Evolutionary conservation across 176 grass and related monocot genomes (phyloP), one percentile per base, ranked within the genome.

Genomic region (Thalia dealbata): DNA sequence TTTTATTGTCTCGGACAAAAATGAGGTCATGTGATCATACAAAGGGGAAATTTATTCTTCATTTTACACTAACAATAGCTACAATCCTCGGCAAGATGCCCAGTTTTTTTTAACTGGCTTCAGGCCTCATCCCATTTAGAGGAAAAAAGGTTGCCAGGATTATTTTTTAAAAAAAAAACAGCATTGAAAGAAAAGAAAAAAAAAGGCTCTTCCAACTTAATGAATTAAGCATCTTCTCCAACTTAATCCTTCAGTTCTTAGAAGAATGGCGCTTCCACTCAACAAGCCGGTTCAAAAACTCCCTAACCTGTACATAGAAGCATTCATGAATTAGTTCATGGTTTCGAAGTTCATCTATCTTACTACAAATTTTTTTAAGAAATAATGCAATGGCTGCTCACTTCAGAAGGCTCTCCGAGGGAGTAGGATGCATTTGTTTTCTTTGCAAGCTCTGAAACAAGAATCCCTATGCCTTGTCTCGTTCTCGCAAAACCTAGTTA

Each of bases 391-490:
- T 72, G 25, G 45, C 25, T 52, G 21, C 25, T 75, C 41, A 86
- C 84, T 80, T 92, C 90, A 4, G 67, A 25, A 3, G 90, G 90
- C 3, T 92, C 90, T 5, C 75, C 67, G 14, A 92, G 76, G 46
- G 86, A 86, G 80, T 84, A 89, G 61, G 69, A 62, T 28, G 90
- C 86, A 46, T 19, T 23, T 45, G 86, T 92, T 6, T 89, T 83
- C 83, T 89, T 92, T n/a, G 90, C 78, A 50, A 76, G 61, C 64
- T 58, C 82, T 66, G 90, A 80, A 56, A 92, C 90, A 14, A 92
- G 83, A 64, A 92, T 80, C 3, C 83, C 86, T 0, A 82, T 61
- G 11, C 90, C 90, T 62, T 80, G 86, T 0, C 78, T 43, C 83
- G 79, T 1, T 73, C 9, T 0, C 64, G 81, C 62, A 92, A 73